Percentiles rank a stretch among this genome's conserved stretches.
Conservation (phyloP, 108 stramenopile species). For the Mayamaea pseudoterrestris region DNA sequence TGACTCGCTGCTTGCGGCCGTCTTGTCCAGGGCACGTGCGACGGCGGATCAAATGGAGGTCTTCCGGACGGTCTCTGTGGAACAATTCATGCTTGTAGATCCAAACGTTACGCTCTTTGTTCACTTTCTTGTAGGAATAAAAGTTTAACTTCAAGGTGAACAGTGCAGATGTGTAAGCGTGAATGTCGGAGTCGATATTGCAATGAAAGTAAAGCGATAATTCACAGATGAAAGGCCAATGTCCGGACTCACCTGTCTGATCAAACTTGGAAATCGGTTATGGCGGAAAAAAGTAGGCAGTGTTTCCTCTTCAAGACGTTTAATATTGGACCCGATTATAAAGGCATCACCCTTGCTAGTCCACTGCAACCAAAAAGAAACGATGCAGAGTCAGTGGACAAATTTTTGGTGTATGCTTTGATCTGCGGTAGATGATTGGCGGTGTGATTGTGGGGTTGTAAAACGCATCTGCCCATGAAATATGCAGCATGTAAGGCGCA, state of each 20-base stretch:
- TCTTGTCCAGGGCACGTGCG: slow-evolving; percentile 76
- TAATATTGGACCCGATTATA: slow-evolving; percentile 60
- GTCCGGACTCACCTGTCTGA: slow-evolving; percentile 94
- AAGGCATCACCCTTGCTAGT: slow-evolving; percentile 73
- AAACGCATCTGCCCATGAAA: too few species aligned
- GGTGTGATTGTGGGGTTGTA: too few species aligned
- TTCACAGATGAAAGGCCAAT: slow-evolving; percentile 32
- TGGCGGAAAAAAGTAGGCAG: slow-evolving; percentile 89
- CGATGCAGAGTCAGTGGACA: too few species aligned
- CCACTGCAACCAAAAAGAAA: slow-evolving; percentile 45
- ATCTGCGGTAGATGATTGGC: too few species aligned
- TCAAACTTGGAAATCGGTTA: slow-evolving; percentile 87
- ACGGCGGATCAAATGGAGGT: slow-evolving; percentile 78
- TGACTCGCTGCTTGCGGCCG: slow-evolving; percentile 53
- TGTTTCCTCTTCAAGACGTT: slow-evolving; percentile 64
- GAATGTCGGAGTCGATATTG: too few species aligned
- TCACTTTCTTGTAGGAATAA: slow-evolving; percentile 63
- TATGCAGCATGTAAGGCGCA: too few species aligned
- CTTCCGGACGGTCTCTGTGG: slow-evolving; percentile 80
- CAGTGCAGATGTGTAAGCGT: too few species aligned
- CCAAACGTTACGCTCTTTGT: slow-evolving; percentile 88
- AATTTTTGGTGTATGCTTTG: too few species aligned
- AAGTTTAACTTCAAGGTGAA: too few species aligned
- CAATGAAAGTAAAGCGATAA: too few species aligned
- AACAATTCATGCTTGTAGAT: slow-evolving; percentile 90